Conservation (phyloP, 176 grass and related monocot genomes). For the Pontederia paniculata region DNA sequence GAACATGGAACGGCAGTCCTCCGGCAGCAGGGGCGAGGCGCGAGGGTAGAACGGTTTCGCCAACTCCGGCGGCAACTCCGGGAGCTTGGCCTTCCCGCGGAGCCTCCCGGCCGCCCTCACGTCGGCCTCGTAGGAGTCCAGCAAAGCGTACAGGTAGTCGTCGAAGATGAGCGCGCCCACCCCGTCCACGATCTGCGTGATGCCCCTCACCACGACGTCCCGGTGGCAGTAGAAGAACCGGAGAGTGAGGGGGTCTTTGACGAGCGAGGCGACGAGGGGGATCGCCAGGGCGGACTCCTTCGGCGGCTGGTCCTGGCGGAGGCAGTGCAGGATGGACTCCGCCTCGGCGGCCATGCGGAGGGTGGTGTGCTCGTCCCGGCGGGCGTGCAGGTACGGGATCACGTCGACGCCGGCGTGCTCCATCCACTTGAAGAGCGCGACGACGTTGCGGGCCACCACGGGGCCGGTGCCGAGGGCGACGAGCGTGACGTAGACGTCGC, state of each 20-base stretch:
- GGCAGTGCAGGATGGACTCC: conserved; percentile 27
- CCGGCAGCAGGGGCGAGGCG: background rate
- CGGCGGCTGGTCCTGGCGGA: conserved; percentile 13
- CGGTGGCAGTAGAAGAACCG: conserved; percentile 38
- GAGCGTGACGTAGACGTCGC: conserved; percentile 27
- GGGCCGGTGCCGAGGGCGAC: background rate
- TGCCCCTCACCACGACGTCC: conserved; percentile 21
- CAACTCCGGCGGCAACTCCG: conserved; percentile 11
- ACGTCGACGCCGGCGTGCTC: conserved; percentile 23
- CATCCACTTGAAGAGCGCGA: conserved; percentile 42
- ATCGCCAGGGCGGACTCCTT: conserved; percentile 1
- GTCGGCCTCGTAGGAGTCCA: conserved; percentile 8
- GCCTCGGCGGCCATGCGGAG: conserved; percentile 17
- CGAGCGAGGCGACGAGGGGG: conserved; percentile 26
- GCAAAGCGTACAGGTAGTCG: conserved; percentile 16
- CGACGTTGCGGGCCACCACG: conserved; percentile 28
- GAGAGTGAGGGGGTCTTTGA: conserved; percentile 10
- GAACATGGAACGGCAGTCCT: conserved; percentile 57
- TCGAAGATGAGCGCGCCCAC: conserved; percentile 40
- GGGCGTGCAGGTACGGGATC: background rate
- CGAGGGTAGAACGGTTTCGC: background rate
- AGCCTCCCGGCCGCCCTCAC: background rate
- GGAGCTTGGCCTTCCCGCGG: background rate
- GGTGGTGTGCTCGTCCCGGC: background rate
- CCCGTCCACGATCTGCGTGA: conserved; percentile 25